Evolutionary conservation across 2,329 filamentous ascomycete genomes (phyloP).

Genomic region (Trichoderma koningiopsis): DNA sequence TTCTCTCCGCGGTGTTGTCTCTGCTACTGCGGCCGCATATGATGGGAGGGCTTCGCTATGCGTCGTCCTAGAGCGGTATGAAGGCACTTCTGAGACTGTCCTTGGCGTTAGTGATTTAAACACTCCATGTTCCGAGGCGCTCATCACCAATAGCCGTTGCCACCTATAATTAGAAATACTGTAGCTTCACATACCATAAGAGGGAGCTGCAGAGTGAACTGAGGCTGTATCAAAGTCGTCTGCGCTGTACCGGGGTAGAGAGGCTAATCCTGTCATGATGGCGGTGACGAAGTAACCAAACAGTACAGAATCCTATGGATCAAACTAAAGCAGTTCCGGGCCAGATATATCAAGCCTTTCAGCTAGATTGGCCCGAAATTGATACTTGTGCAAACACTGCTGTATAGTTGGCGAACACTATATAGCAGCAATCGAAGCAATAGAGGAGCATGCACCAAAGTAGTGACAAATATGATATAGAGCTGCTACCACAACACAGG

Average conservation of each 20-base stretch:
- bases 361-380: neutral
- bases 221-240: slow-evolving; percentile 70
- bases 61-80: slow-evolving; percentile 61
- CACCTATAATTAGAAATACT: too few species aligned
- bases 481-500: neutral
- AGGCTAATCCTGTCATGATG: slow-evolving; percentile 39
- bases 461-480: neutral
- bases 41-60: slow-evolving; percentile 52
- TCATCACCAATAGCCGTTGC: neutral
- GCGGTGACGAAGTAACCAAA: neutral
- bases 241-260: slow-evolving; percentile 41
- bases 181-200: slow-evolving; percentile 56
- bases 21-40: slow-evolving; percentile 39
- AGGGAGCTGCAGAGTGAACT: slow-evolving; percentile 67
- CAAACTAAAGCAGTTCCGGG: neutral
- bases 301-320: neutral
- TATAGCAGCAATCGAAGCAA: neutral
- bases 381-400: neutral
- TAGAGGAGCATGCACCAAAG: neutral
- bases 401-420: too few species aligned
- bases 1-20: slow-evolving; percentile 8
- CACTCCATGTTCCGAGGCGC: neutral
- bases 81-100: slow-evolving; percentile 64
- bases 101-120: neutral
- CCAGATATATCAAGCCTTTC: neutral